Evolutionary conservation across 305 asterid species (phyloP), one percentile per base, ranked within the genome.

Genomic region (Fraxinus nigra): DNA sequence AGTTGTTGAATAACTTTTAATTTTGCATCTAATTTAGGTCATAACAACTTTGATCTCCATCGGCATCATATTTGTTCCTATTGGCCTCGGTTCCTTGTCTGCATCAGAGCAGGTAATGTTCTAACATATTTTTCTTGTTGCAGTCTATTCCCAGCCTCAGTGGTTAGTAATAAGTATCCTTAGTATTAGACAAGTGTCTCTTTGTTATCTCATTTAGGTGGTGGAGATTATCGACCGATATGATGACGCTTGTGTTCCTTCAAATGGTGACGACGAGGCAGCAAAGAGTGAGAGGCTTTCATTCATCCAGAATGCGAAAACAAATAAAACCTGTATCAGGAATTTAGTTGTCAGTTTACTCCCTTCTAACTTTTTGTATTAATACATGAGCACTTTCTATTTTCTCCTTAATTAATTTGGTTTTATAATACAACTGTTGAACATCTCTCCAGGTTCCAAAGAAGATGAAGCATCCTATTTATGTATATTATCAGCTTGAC

Each of bases 141-240:
- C 70, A 38, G 18, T 51, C 11, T 46, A 28, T 61, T 59, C 70
- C 14, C 72, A 65, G 32, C 5, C 7, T 26, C 16, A 63, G 1
- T 63, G 34, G 34, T 24, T 24, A 63, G 33, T 63, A 30, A 67
- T 1, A 28, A 67, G 7, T 26, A 10, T 67, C 11, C 37, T 67
- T 67, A 28, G 74, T 61, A 18, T 24, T 40, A 35, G 51, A 65
- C 8, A 24, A 18, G 3, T n/a, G 6, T 37, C 51, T 77, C 20
- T 61, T 56, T 30, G 22, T 82, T 14, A 20, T 78, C 79, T 1
- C 81, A 20, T 79, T 54, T 85, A 95, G 98, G 98, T 95, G 74
- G 98, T 93, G 73, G 98, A 95, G 86, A 85, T 95, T 61, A 87
- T 91, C 33, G 86, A 91, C 16, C 95, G 95, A 5, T 95, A 95